phyloP scores from a whole-genome alignment of 371 early-diverging fungal species.

The Mortierella sp. region DNA sequence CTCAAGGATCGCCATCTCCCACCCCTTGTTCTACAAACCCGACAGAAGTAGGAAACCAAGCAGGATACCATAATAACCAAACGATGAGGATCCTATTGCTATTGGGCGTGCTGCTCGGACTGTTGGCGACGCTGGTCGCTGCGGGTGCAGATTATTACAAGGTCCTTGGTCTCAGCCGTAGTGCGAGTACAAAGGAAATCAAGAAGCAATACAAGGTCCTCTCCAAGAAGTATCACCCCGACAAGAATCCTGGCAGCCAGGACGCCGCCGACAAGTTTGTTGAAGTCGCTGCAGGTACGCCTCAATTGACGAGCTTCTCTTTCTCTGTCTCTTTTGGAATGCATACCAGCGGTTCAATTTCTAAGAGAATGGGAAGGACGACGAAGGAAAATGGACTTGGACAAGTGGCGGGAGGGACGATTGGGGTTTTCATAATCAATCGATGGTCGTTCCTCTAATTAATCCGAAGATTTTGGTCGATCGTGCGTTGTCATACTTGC shows the following conservation, averaged over 20 bases:
- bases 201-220: conserved; percentile 93
- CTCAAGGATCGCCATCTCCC: neutral
- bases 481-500: neutral
- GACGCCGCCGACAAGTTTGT: conserved; percentile 92
- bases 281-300: conserved; percentile 88
- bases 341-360: too few relatives aligned
- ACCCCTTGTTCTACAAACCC: neutral
- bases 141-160: conserved; percentile 79
- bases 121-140: conserved; percentile 40
- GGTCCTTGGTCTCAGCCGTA: conserved; percentile 87
- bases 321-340: neutral
- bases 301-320: neutral
- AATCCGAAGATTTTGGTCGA: neutral
- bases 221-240: conserved; percentile 90
- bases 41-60: neutral
- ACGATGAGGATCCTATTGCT: conserved; percentile 37
- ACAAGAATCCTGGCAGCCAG: conserved; percentile 91
- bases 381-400: neutral
- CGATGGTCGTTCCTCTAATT: neutral
- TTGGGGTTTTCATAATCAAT: neutral
- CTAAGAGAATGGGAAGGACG: neutral
- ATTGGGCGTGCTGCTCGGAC: conserved; percentile 37
- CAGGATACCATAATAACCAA: neutral
- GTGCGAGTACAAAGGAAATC: conserved; percentile 88
- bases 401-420: neutral